Evolutionary conservation across 306 rosid species (phyloP), one percentile per base, ranked within the genome.

Genomic region (Carpinus fangiana): DNA sequence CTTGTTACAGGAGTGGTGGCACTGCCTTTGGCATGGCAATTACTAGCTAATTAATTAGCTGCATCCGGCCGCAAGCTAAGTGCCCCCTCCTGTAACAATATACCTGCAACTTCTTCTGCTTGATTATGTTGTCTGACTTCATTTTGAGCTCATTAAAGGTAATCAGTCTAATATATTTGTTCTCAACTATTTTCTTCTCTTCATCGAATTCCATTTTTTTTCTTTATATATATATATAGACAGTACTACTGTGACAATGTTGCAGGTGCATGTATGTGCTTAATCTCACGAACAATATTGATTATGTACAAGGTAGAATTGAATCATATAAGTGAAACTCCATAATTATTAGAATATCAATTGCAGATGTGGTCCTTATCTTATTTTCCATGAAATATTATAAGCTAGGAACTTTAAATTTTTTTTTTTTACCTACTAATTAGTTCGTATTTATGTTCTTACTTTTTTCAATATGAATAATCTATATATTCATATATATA

Each of bases 1-100:
- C 47, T 67, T 67, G 72, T 67, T 43, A 67, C 72, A 17, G 72
- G 51, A 67, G 72, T 2, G 72, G 5, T 18, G 10, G 72, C 72
- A 9, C 43, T 67, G 51, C 72, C 72, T 1, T 18, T 41, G 45
- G 45, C 7, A 41, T 41, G 45, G 8, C 45, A 41, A 41, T 38
- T 5, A 38, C 7, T 57, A 21, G 4, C 8, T 47, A 7, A 47
- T 11, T 3, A n/a, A 56, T n/a, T 56, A 56, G 34, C 26, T 56
- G 20, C 20, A 1, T 31, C 2, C 0, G 70, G 70, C 26, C 26
- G 26, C 70, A 18, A 67, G n/a, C n/a, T n/a, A n/a, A n/a, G 28
- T 20, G 72, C 72, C 7, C 72, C 72, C 28, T 18, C 9, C 72
- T 41, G 72, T 67, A 6, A 67, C 72, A 67, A 67, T 8, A 67